These are phyloP conservation scores for Phytophthora hybrid DNA, from an alignment of 352 stramenopile genomes.

Conservation along the genomic window DNA sequence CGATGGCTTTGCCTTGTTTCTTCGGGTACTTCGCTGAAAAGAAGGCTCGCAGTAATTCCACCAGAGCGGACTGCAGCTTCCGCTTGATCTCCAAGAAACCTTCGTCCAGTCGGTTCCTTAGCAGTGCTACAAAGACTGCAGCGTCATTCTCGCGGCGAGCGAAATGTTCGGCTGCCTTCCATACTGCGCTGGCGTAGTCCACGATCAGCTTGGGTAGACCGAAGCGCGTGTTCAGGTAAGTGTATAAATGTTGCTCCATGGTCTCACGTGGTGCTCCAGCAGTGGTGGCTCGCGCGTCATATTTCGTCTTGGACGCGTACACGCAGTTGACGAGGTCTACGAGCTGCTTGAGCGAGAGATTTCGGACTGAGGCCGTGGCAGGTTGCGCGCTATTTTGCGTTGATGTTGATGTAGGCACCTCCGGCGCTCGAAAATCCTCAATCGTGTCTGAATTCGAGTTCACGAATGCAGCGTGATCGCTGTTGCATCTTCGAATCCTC, in stretches of 20 bases:
- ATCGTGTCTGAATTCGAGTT: background rate
- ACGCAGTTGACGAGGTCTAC: constrained; percentile 80
- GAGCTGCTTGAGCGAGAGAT: constrained; percentile 82
- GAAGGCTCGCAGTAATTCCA: constrained; percentile 76
- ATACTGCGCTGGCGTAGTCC: constrained; percentile 84
- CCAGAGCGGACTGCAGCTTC: constrained; percentile 77
- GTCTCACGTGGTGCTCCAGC: constrained; percentile 73
- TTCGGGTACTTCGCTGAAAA: constrained; percentile 71
- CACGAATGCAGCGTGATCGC: constrained; percentile 2
- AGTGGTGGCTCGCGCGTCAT: constrained; percentile 55
- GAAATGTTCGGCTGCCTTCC: constrained; percentile 70
- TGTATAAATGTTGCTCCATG: constrained; percentile 92
- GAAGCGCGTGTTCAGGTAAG: constrained; percentile 90
- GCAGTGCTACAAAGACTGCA: constrained; percentile 76
- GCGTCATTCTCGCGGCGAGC: constrained; percentile 71
- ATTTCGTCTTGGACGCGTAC: constrained; percentile 75
- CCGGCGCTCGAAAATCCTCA: constrained; percentile 19
- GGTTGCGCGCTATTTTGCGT: constrained; percentile 6
- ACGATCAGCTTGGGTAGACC: constrained; percentile 78
- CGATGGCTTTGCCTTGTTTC: constrained; percentile 69
- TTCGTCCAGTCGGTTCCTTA: constrained; percentile 87
- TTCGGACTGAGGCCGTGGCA: constrained; percentile 36
- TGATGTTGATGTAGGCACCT: background rate
- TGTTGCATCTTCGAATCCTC: constrained; percentile 37
- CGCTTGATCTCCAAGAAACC: constrained; percentile 81